Evolutionary conservation across 257 asterid species (phyloP), one percentile per base, ranked within the genome.

Genomic region (Handroanthus guayacan): DNA sequence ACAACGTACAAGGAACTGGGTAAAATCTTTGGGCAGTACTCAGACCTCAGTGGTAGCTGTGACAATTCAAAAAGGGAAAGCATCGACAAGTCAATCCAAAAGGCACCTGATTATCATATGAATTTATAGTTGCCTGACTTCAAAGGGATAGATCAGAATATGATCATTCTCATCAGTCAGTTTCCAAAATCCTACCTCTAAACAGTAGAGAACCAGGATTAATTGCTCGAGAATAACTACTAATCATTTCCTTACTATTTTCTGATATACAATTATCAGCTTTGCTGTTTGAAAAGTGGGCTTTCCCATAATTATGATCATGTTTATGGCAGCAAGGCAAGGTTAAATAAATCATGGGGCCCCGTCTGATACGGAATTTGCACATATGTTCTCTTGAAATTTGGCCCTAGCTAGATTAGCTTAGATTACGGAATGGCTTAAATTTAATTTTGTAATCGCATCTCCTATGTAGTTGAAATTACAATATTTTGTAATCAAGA

Each of bases 31-130:
- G 73, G 78, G n/a, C 72, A 60, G 75, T 25, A 25, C 31, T 25
- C 31, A 25, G 31, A 25, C 31, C 31, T 74, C 78, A 55, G 75
- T 67, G 60, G 34, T 18, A 75, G 51, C 62, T 69, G 81, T 86
- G 90, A 87, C 92, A 82, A 84, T 77, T 81, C 92, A 75, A 69
- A 74, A 50, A 67, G 9, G 48, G 25, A 66, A 52, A 69, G 75
- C 86, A 87, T 86, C 83, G 91, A 87, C 78, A 66, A 77, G 94
- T 91, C 94, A 82, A 80, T 75, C 87, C 9, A 61, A 80, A 81
- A 67, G 57, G 62, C 81, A 84, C 84, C 82, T 83, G 82, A 84
- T 67, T 11, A 77, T 78, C 17, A 78, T 72, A 56, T 61, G 25
- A 58, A 75, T 50, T 14, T 45, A 44, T 75, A 60, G 67, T 55